phyloP scores from a whole-genome alignment of 371 early-diverging fungal genomes.

The Nematocida ironsii region DNA sequence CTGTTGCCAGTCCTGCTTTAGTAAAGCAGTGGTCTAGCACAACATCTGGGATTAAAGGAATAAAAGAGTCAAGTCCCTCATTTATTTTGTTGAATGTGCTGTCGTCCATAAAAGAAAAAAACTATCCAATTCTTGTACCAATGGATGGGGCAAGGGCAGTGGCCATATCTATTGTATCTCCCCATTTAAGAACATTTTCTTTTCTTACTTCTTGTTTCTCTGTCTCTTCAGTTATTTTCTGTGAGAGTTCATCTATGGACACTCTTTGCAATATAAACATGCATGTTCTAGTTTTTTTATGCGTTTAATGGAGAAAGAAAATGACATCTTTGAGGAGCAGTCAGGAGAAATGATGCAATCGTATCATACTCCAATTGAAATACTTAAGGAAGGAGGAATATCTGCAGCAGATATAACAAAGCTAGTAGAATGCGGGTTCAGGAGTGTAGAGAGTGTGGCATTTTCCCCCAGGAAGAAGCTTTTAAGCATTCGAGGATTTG shows the following conservation, averaged over 20 bases:
- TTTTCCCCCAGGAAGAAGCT: slow-evolving; percentile 88
- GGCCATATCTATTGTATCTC: slow-evolving; percentile 81
- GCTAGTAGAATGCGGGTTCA: slow-evolving; percentile 82
- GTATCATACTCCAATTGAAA: slow-evolving; percentile 62
- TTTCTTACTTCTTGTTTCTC: slow-evolving; percentile 25
- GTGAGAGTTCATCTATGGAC: slow-evolving; percentile 17
- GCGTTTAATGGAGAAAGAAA: slow-evolving; percentile 58
- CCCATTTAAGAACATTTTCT: slow-evolving; percentile 47
- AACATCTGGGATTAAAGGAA: slow-evolving; percentile 79
- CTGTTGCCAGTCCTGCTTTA: slow-evolving; percentile 84
- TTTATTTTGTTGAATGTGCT: slow-evolving; percentile 67
- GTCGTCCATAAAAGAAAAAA: slow-evolving; percentile 67
- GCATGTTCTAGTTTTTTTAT: slow-evolving; percentile 11
- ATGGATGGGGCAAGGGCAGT: slow-evolving; percentile 77
- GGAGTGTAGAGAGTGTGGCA: slow-evolving; percentile 88
- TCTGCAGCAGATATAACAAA: slow-evolving; percentile 78
- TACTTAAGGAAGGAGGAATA: slow-evolving; percentile 77
- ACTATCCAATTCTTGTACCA: slow-evolving; percentile 32
- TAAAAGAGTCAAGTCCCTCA: slow-evolving; percentile 66
- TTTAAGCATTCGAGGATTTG: slow-evolving; percentile 87
- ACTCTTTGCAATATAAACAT: slow-evolving; percentile 37
- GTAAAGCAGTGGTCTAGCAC: slow-evolving; percentile 88
- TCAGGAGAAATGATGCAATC: slow-evolving; percentile 68
- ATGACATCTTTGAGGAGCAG: slow-evolving; percentile 62
- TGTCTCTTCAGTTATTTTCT: neutral